Evolutionary conservation across 148 eudicot species (phyloP), one percentile per base, ranked within the genome.

Genomic region (Tetragonia tetragonoides): DNA sequence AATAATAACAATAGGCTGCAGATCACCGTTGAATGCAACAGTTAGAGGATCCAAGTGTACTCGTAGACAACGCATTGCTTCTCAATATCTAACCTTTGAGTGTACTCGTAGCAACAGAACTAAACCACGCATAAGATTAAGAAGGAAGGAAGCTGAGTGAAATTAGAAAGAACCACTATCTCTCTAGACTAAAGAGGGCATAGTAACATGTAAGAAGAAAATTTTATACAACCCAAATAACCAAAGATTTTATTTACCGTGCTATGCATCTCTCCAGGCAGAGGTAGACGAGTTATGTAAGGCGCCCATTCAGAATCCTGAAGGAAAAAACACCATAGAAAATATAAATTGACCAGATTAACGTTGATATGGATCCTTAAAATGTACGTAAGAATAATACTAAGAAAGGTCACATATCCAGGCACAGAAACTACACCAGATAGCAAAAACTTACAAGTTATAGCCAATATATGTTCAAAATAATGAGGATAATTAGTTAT

Each of bases 231-330:
- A 16, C 34, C 23, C 10, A 21, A 61, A 61, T 7, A 14, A 6
- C 2, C 37, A 39, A 62, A 54, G 44, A 81, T 10, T 9, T 63
- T 47, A 57, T 68, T 62, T 82, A 92, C 93, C 71, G 97, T 84
- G 88, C 84, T 87, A 78, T 91, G 89, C 91, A 93, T 73, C 72
- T 91, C 92, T 24, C 82, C 89, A 64, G 59, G 79, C 59, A 17
- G 83, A 47, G 98, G 97, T 82, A 93, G 94, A 78, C 86, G 68
- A 49, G 84, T 77, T 73, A 93, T 80, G 65, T 91, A 93, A 61
- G 97, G 94, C 37, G 89, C 90, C 98, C 98, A 93, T 80, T 91
- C 85, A 38, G 97, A 93, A 70, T 79, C 84, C 91, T 91, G 83
- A 21, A 70, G 39, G 11, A 12, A 80, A 66, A 73, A 73, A 69